Conservation (phyloP, 2,329 filamentous ascomycete genomes). For the Ilyonectria mors-panacis region DNA sequence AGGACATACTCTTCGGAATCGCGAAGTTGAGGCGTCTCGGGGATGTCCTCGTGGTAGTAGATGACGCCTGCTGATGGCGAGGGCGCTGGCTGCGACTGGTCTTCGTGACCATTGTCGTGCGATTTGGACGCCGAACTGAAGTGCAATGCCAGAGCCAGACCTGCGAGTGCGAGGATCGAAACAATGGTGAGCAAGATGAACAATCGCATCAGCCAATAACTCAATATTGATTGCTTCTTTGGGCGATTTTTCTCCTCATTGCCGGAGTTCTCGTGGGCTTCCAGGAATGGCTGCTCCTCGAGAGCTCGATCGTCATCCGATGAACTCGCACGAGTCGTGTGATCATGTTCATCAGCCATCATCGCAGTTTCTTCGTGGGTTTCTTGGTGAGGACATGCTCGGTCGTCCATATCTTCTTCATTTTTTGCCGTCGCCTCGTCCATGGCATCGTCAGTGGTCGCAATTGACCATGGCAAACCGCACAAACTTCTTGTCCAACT, state of each 20-base stretch:
- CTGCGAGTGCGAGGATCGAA: constrained; percentile 43
- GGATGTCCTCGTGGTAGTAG: constrained; percentile 45
- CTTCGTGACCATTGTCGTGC: constrained; percentile 16
- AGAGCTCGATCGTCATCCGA: constrained; percentile 22
- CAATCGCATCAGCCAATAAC: constrained; percentile 31
- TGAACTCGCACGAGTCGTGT: constrained; percentile 8
- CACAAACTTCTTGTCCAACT: not conserved
- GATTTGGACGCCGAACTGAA: not conserved
- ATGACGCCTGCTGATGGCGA: constrained; percentile 22
- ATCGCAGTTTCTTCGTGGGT: not conserved
- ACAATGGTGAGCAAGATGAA: constrained; percentile 43
- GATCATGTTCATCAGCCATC: not conserved
- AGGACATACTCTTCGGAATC: constrained; percentile 69
- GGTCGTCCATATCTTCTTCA: constrained; percentile 19
- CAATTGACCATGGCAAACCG: not conserved
- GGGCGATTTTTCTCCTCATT: not conserved
- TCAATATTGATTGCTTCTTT: not conserved
- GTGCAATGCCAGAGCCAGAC: constrained; percentile 40
- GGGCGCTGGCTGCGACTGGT: constrained; percentile 18
- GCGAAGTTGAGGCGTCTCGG: constrained; percentile 46
- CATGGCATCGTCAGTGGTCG: constrained; percentile 20
- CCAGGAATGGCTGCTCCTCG: constrained; percentile 31
- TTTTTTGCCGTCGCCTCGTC: constrained; percentile 14
- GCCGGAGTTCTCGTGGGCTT: not conserved
- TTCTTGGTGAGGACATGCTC: constrained; percentile 1